A percentile compares a stretch with the other conserved stretches of the same genome.
phyloP scores from a whole-genome alignment of 2,329 filamentous ascomycete genomes.

The Colletotrichum karsti region DNA sequence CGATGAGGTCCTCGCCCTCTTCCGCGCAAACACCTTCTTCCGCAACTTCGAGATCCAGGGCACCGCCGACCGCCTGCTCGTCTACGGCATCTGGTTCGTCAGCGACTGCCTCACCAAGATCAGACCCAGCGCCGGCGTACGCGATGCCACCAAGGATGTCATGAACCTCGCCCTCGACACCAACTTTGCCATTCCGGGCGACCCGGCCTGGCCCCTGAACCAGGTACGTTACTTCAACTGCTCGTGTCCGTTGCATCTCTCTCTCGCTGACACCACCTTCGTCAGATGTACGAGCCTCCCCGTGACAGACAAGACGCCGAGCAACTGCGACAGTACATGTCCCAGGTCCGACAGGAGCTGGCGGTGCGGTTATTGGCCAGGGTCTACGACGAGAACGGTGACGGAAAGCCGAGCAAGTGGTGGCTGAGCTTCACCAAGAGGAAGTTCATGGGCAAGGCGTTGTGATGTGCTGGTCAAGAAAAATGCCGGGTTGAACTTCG shows the following conservation, averaged over 20 bases:
- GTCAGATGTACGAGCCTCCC: conserved; percentile 86
- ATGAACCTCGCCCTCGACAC: conserved; percentile 90
- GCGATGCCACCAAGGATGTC: conserved; percentile 75
- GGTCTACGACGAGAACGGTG: conserved; percentile 81
- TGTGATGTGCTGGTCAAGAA: conserved; percentile 54
- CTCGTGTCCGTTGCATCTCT: no score
- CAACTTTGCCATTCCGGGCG: conserved; percentile 94
- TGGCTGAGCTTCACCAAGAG: conserved; percentile 99
- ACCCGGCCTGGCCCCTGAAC: conserved; percentile 92
- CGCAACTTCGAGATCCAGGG: conserved; percentile 99
- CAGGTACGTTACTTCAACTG: conserved; percentile 61
- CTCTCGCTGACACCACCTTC: neutral
- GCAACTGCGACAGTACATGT: conserved; percentile 85
- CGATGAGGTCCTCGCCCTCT: conserved; percentile 91
- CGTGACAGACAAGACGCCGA: conserved; percentile 89
- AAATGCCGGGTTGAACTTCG: neutral
- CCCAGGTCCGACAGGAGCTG: conserved; percentile 93
- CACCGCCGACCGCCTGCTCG: conserved; percentile 89
- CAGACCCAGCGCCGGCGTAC: conserved; percentile 73
- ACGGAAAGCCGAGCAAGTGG: conserved; percentile 83
- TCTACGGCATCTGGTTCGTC: conserved; percentile 96
- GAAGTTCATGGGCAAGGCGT: conserved; percentile 98
- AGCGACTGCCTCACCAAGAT: conserved; percentile 92
- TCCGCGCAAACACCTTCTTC: conserved; percentile 98
- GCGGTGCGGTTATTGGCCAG: conserved; percentile 83